Conservation (phyloP, 1,284 basidiomycete genomes). For the Cerioporus squamosus region DNA sequence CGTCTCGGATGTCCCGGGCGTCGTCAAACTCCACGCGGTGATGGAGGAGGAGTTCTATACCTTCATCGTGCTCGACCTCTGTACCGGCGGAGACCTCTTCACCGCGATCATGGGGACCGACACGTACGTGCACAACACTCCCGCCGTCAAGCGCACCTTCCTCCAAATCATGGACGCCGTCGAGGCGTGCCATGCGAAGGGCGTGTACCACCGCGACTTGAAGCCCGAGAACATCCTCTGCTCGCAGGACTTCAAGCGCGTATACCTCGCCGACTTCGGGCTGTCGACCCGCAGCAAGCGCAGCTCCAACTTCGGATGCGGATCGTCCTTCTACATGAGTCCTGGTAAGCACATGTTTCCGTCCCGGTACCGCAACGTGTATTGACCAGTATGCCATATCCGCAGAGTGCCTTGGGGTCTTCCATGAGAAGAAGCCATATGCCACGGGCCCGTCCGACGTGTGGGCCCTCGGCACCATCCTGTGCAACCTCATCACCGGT, state of each 20-base stretch:
- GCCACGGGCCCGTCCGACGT: slow-evolving; percentile 62
- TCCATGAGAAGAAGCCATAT: slow-evolving; percentile 44
- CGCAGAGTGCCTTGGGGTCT: slow-evolving; percentile 61
- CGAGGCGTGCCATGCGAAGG: slow-evolving; percentile 58
- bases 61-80: slow-evolving; percentile 66
- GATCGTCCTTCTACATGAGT: slow-evolving; percentile 63
- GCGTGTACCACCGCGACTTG: slow-evolving; percentile 71
- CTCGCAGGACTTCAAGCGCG: slow-evolving; percentile 42
- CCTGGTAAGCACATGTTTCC: slow-evolving; percentile 40
- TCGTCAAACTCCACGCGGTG: slow-evolving; percentile 62
- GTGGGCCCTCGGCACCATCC: slow-evolving; percentile 72
- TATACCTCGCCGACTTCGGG: slow-evolving; percentile 70
- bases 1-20: slow-evolving; percentile 57
- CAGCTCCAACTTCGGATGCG: slow-evolving; percentile 56
- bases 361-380: neutral
- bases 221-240: slow-evolving; percentile 79
- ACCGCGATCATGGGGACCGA: slow-evolving; percentile 60
- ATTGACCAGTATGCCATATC: neutral
- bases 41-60: slow-evolving; percentile 59
- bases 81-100: slow-evolving; percentile 68
- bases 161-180: slow-evolving; percentile 67
- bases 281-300: slow-evolving; percentile 60
- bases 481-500: slow-evolving; percentile 69
- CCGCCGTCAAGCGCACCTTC: slow-evolving; percentile 51
- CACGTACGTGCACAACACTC: slow-evolving; percentile 50